A percentile compares a stretch with the other conserved stretches of the same genome.
Evolutionary conservation across 768 basidiomycete genomes (phyloP).

Genomic region (Amylocystis lapponica): DNA sequence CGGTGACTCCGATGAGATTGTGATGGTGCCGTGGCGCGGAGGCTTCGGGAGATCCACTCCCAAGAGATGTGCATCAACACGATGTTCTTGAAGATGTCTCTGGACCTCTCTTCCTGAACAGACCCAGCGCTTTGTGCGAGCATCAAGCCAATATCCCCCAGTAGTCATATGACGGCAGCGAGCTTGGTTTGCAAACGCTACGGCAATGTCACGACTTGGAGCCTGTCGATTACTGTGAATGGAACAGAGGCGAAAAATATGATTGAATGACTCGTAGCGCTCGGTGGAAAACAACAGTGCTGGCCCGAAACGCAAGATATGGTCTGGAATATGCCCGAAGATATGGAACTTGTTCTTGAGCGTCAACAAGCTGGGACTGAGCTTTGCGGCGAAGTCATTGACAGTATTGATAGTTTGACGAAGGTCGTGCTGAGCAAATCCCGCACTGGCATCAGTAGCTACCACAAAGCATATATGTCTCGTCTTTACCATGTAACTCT

Average conservation of each 20-base stretch:
- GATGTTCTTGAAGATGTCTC: not conserved
- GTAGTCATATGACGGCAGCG: conserved; percentile 5
- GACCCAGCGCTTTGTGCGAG: not conserved
- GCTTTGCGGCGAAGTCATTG: conserved; percentile 9
- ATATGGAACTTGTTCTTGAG: conserved; percentile 28
- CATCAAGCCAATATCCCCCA: conserved; percentile 11
- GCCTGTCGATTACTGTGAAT: conserved; percentile 25
- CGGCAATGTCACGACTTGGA: conserved; percentile 18
- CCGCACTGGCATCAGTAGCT: too few species aligned
- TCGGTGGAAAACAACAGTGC: conserved; percentile 25
- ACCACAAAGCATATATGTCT: too few species aligned
- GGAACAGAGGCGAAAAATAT: conserved; percentile 16
- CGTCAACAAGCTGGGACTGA: conserved; percentile 11
- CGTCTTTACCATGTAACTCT: too few species aligned
- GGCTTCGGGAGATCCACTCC: too few species aligned
- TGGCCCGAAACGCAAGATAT: conserved; percentile 25
- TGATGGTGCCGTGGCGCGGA: too few species aligned
- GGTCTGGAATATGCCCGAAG: conserved; percentile 17
- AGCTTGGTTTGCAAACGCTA: conserved; percentile 7
- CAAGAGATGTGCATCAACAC: too few species aligned
- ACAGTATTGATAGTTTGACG: conserved; percentile 14
- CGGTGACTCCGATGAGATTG: too few species aligned
- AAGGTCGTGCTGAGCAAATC: conserved; percentile 7
- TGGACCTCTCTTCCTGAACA: not conserved
- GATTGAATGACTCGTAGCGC: conserved; percentile 26